Conservation (phyloP, 805 yeast species). For the Sugiyamaella qingdaonensis region DNA sequence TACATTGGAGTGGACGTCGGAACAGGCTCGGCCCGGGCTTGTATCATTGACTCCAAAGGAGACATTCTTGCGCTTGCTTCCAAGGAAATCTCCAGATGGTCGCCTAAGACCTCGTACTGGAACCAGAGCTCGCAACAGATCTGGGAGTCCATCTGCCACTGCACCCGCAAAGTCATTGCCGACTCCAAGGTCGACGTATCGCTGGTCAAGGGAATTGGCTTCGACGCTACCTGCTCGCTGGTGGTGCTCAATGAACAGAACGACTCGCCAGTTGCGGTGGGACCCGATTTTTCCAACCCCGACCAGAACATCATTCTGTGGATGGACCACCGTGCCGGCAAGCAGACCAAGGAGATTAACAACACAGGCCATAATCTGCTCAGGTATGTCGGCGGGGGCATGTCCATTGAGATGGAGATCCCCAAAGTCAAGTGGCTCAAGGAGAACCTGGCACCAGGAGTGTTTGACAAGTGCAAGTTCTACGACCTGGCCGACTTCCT, state of each 20-base stretch:
- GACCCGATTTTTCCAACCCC: constrained; percentile 75
- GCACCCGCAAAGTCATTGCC: constrained; percentile 68
- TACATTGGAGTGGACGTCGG: constrained; percentile 92
- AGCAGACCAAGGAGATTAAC: constrained; percentile 77
- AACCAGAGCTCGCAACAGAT: constrained; percentile 82
- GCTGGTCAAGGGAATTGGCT: constrained; percentile 81
- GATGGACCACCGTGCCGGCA: constrained; percentile 97
- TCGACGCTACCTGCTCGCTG: constrained; percentile 95
- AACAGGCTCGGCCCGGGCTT: constrained; percentile 97
- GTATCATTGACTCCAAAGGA: constrained; percentile 79
- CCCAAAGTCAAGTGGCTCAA: constrained; percentile 97
- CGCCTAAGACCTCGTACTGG: constrained; percentile 28
- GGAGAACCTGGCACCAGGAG: constrained; percentile 63
- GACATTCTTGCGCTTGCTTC: constrained; percentile 69
- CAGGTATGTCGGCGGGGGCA: constrained; percentile 92
- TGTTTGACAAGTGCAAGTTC: constrained; percentile 63
- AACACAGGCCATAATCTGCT: constrained; percentile 72
- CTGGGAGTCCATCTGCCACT: constrained; percentile 78
- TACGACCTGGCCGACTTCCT: constrained; percentile 90
- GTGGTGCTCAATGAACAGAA: constrained; percentile 67
- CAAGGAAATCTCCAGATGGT: constrained; percentile 64
- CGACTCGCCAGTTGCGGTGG: constrained; percentile 78
- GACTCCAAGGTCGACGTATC: constrained; percentile 70
- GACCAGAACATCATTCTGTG: constrained; percentile 85
- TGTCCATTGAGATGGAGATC: constrained; percentile 98